These are phyloP conservation scores for Ustulina deusta DNA, from an alignment of 2,329 filamentous ascomycete genomes.

Conservation along the genomic window DNA sequence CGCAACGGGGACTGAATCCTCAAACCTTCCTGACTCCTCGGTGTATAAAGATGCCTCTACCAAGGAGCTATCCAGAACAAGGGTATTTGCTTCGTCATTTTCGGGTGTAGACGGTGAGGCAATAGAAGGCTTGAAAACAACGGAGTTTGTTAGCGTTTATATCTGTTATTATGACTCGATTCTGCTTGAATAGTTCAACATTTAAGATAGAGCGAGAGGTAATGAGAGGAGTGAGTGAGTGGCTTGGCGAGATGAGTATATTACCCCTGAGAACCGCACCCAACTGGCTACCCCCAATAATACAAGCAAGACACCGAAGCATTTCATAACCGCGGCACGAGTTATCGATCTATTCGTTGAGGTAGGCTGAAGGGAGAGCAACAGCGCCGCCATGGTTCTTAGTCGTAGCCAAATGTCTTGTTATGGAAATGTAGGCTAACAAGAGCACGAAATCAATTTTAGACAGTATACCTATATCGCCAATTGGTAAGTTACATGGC, in stretches of 20 bases:
- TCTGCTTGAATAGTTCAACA: neutral
- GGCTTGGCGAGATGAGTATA: neutral
- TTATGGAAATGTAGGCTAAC: neutral
- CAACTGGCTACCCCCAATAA: conserved; percentile 27
- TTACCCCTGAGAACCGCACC: conserved; percentile 24
- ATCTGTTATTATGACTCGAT: neutral
- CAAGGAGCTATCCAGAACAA: neutral
- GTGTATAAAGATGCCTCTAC: neutral
- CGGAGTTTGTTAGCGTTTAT: neutral
- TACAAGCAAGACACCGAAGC: conserved; percentile 27
- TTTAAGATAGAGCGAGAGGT: neutral
- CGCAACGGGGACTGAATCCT: neutral
- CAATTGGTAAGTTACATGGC: neutral
- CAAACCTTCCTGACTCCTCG: neutral
- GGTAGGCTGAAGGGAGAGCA: conserved; percentile 10
- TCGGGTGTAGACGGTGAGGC: neutral
- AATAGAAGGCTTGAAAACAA: conserved; percentile 5
- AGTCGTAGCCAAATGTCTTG: neutral
- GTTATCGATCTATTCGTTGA: conserved; percentile 9
- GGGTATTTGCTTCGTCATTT: neutral
- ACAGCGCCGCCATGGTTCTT: conserved; percentile 2
- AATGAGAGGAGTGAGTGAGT: neutral
- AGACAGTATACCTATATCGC: neutral
- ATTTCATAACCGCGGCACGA: conserved; percentile 17
- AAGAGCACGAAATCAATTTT: neutral